These are phyloP conservation scores for Lachnellula willkommii DNA, from an alignment of 2,329 filamentous ascomycete genomes.

Conservation along the genomic window DNA sequence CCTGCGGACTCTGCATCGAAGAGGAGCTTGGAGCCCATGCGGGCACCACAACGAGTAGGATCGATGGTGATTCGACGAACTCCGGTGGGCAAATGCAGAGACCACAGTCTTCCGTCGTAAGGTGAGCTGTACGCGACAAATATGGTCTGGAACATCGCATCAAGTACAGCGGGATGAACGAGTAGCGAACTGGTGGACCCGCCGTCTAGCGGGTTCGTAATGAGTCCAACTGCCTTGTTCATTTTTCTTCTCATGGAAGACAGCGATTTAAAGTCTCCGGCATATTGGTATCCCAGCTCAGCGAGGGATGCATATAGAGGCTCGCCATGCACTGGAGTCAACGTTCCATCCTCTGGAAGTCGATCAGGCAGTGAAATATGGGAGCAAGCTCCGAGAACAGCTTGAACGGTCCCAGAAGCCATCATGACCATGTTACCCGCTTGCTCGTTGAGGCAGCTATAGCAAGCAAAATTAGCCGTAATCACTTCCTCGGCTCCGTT, in stretches of 20 bases:
- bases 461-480: not conserved
- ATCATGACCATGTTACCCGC: not conserved
- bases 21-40: not conserved
- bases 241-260: not conserved
- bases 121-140: conserved; percentile 29
- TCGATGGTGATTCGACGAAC: conserved; percentile 13
- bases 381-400: not conserved
- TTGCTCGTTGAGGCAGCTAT: not conserved
- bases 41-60: not conserved
- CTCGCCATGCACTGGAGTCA: not conserved
- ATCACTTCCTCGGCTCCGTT: not conserved
- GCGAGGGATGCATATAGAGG: not conserved
- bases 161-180: conserved; percentile 49
- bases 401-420: not conserved
- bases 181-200: not conserved
- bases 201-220: not conserved
- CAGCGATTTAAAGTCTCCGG: not conserved
- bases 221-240: not conserved
- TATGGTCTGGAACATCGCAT: conserved; percentile 49
- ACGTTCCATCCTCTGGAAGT: not conserved
- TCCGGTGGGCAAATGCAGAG: conserved; percentile 12
- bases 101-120: conserved; percentile 10
- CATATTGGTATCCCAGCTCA: not conserved
- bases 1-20: not conserved
- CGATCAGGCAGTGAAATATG: not conserved